Base-by-base conservation (phyloP, 2,329 filamentous ascomycete genomes). In the Pestalotiopsis sp. region DNA sequence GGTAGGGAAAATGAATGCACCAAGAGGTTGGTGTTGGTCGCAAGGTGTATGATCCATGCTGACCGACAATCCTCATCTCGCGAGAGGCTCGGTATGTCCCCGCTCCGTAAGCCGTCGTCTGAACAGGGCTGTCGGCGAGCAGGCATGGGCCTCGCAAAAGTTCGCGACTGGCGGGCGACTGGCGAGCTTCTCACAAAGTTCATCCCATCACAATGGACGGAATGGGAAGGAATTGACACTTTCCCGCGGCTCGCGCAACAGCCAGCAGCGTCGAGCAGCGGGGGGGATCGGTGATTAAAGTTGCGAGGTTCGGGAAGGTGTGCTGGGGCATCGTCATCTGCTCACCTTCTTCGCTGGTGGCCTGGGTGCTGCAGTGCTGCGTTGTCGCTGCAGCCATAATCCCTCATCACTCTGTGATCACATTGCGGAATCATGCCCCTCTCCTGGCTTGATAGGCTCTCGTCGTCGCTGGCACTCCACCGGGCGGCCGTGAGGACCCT, bases 391-490 rank as follows among this genome's bases (percentile, higher is more conserved):
- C 83, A 83, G 78, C 78, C 78, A 78, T 79, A 68, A 79, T 78
- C 78, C 78, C 76, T 81, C 77, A 74, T 78, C 73, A 52, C 44
- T n/a, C 17, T 52, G 44, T 52, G 44, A 52, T 52, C 44, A 79
- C 77, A 74, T 75, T 75, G 77, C 76, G 74, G 74, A 68, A 70
- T 72, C 70, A 73, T 68, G 74, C 70, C 71, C 70, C 68, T 24
- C 39, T 69, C 67, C 73, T 74, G 24, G 60, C 17, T 69, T 82
- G 79, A 86, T 85, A 85, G 84, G 83, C 77, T 77, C 74, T 74
- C 71, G 72, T 67, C 68, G 71, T 69, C 71, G 75, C 76, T 73
- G 72, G 72, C 44, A 71, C 75, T 76, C 77, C 76, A 82, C 81
- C 73, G 71, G 70, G 67, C 71, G 65, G 22, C 71, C 69, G 79